phyloP scores from a whole-genome alignment of 1,139 yeast genomes.

The Geotrichum cucujoidarum region DNA sequence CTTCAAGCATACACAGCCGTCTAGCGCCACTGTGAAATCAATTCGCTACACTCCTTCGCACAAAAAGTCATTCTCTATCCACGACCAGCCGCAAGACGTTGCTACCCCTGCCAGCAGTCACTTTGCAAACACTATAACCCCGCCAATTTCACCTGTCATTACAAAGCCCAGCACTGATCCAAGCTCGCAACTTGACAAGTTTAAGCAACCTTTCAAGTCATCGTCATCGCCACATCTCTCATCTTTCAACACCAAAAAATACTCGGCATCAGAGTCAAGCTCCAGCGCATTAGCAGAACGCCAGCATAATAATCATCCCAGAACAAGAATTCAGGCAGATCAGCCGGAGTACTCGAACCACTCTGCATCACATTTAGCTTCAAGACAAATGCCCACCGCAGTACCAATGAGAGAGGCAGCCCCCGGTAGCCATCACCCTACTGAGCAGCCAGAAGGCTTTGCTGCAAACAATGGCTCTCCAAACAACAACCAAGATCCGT shows the following conservation, averaged over 20 bases:
- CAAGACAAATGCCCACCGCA: background rate
- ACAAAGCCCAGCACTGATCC: background rate
- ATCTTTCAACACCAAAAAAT: background rate
- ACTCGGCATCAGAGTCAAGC: background rate
- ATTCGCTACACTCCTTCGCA: slow-evolving; percentile 8
- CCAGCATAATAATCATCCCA: slow-evolving; percentile 1
- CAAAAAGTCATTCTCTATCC: slow-evolving; percentile 13
- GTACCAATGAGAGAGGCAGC: background rate
- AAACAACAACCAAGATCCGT: background rate
- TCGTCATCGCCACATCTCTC: background rate
- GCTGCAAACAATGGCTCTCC: slow-evolving; percentile 1
- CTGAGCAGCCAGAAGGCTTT: background rate
- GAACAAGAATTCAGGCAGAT: background rate
- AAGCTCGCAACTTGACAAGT: background rate
- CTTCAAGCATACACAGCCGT: slow-evolving; percentile 1
- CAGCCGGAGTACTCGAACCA: too few species aligned
- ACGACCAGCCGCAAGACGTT: slow-evolving; percentile 1
- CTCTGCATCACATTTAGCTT: too few species aligned
- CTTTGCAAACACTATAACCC: slow-evolving; percentile 3
- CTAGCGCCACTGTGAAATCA: background rate
- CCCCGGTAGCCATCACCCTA: background rate
- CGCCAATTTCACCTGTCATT: slow-evolving; percentile 5
- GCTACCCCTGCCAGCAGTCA: background rate
- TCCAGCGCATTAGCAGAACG: background rate
- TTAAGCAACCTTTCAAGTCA: slow-evolving; percentile 1